A percentile compares a stretch with the other conserved stretches of the same genome.
Evolutionary conservation across 2,329 filamentous ascomycete genomes (phyloP).

Genomic region (Fusarium nurragi): DNA sequence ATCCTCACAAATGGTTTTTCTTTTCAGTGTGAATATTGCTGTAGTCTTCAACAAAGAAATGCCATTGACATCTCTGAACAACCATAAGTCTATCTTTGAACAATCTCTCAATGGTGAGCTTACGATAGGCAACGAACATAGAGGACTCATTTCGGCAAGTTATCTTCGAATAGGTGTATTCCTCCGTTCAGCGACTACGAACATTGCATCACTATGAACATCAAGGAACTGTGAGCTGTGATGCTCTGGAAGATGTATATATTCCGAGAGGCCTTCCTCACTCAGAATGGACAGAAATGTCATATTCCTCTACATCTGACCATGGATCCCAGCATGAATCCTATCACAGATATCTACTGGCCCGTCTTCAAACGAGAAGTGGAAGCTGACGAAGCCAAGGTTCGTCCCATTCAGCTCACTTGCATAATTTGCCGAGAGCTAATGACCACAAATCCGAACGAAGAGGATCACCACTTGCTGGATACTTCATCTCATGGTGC

Average conservation of each 20-base stretch:
- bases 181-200: not conserved
- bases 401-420: not conserved
- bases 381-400: not conserved
- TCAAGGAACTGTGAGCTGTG: not conserved
- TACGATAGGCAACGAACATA: not conserved
- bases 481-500: not conserved
- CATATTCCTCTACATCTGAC: not conserved
- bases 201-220: not conserved
- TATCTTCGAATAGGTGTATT: not conserved
- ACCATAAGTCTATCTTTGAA: not conserved
- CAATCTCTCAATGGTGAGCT: not conserved
- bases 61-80: not conserved
- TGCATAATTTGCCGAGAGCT: not conserved
- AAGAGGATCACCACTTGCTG: not conserved
- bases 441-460: not conserved
- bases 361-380: not conserved
- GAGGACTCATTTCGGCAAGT: not conserved
- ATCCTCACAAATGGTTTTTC: not conserved
- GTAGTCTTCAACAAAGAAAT: not conserved
- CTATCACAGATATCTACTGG: conserved; percentile 8
- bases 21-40: not conserved
- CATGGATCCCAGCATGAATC: not conserved
- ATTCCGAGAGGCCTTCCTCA: not conserved
- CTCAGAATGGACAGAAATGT: not conserved
- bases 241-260: not conserved